Percentiles rank a stretch among this genome's conserved stretches.
Evolutionary conservation across 768 basidiomycete genomes (phyloP).

Genomic region (Dacryopinax primogenitus): DNA sequence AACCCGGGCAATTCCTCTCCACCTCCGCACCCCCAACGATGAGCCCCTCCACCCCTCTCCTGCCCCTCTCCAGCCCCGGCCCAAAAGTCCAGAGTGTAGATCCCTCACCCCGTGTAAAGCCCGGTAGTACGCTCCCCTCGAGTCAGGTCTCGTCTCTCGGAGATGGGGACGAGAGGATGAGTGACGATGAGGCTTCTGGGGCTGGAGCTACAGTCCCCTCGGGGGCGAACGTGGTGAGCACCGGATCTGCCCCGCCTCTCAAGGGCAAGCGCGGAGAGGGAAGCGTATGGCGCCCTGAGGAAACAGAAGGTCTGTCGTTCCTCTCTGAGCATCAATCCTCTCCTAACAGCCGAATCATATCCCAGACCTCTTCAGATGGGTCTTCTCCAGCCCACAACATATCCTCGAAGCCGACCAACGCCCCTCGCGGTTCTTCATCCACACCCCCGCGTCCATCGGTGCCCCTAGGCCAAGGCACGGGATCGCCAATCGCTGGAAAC

Average conservation of each 20-base stretch:
- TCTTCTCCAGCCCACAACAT: neutral
- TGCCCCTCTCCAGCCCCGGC: neutral
- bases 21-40: neutral
- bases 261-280: constrained; percentile 4
- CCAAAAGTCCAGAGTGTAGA: neutral
- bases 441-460: neutral
- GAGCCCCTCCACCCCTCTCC: neutral
- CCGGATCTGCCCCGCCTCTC: no score
- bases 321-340: neutral
- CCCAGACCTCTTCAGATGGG: neutral
- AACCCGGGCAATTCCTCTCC: neutral
- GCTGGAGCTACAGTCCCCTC: neutral
- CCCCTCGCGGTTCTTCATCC: neutral
- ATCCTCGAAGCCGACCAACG: neutral
- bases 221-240: no score
- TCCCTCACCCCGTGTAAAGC: neutral
- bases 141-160: neutral
- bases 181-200: neutral
- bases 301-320: neutral
- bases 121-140: neutral
- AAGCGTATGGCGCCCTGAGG: neutral
- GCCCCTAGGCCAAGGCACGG: constrained; percentile 3
- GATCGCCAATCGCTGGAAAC: constrained; percentile 5
- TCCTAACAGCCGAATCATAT: neutral
- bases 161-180: neutral